phyloP scores from a whole-genome alignment of 176 grass and related monocot genomes.

The Oryza rufipogon region DNA sequence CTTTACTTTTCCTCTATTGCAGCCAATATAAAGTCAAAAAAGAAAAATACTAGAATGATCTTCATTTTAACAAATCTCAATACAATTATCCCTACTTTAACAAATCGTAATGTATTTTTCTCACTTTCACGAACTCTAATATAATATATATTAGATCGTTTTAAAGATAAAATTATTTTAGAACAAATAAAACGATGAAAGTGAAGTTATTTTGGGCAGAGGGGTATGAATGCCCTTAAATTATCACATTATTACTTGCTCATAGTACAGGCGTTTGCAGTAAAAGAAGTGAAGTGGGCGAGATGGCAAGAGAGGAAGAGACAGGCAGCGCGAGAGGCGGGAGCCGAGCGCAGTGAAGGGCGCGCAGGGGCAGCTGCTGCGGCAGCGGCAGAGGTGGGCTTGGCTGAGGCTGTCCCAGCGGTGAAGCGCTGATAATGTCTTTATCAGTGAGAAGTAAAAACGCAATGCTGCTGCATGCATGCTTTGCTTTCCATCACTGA shows the following conservation, averaged over 20 bases:
- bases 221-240: background rate
- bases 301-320: background rate
- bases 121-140: too few relatives aligned
- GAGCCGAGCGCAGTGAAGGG: background rate
- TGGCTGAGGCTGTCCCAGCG: background rate
- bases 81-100: too few relatives aligned
- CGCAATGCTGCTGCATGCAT: background rate
- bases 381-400: background rate
- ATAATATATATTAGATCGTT: too few relatives aligned
- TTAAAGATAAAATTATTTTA: too few relatives aligned
- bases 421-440: background rate
- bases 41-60: too few relatives aligned
- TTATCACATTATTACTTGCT: background rate
- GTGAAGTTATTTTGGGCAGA: too few relatives aligned
- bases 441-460: background rate
- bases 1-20: too few relatives aligned
- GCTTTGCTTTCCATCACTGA: background rate
- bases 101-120: too few relatives aligned
- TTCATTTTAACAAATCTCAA: too few relatives aligned
- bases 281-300: conserved; percentile 9
- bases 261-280: background rate
- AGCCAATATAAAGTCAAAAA: too few relatives aligned
- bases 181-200: too few relatives aligned
- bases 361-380: background rate
- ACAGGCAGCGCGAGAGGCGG: conserved; percentile 11